Conservation (phyloP, 306 rosid genomes). For the Carpinus viminea region DNA sequence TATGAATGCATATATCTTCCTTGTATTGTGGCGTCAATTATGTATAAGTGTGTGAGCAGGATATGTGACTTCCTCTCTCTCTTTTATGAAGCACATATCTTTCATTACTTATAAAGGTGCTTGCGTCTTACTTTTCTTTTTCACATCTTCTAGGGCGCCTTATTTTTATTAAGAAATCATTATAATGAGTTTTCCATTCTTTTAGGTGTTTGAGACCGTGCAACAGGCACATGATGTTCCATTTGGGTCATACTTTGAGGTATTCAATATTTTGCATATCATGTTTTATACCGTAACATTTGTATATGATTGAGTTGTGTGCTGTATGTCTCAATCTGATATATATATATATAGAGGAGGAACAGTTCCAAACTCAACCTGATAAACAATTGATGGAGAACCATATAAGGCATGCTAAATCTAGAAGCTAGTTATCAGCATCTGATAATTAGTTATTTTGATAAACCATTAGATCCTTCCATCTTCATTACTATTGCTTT, state of each 20-base stretch:
- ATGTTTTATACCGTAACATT: slow-evolving; percentile 2
- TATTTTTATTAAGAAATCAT: background rate
- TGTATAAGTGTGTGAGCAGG: background rate
- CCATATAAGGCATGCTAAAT: background rate
- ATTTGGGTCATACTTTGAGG: slow-evolving; percentile 94
- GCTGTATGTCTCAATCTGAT: background rate
- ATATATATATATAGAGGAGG: background rate
- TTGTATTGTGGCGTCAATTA: background rate
- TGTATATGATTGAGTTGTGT: slow-evolving; percentile 7
- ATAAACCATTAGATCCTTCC: background rate
- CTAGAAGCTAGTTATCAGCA: background rate
- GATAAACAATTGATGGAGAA: background rate
- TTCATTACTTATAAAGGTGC: slow-evolving; percentile 1
- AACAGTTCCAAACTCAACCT: background rate
- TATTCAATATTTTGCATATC: slow-evolving; percentile 32
- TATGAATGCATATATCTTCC: slow-evolving; percentile 37
- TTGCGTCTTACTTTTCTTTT: background rate
- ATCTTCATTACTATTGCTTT: background rate
- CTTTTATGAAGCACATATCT: background rate
- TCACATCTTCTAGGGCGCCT: background rate
- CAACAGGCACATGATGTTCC: slow-evolving; percentile 99
- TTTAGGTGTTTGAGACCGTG: slow-evolving; percentile 89
- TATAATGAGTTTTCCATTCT: slow-evolving; percentile 25
- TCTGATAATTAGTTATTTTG: background rate
- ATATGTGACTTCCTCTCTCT: background rate